Base-by-base conservation (phyloP, 495 filamentous ascomycete species). In the Neohortaea acidophila region DNA sequence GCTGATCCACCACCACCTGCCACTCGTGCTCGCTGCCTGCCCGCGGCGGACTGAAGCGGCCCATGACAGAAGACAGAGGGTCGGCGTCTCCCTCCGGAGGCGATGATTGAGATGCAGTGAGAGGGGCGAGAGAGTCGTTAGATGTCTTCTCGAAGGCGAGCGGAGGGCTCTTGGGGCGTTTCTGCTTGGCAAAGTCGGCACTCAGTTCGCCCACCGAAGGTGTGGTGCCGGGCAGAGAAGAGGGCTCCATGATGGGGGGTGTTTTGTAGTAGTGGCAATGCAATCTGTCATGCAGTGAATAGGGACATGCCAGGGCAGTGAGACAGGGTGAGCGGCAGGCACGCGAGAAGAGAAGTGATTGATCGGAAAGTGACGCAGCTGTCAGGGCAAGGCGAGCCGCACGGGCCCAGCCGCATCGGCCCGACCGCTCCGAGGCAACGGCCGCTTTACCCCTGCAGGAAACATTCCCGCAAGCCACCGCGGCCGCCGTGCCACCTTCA, bases 1-100 rank as follows among this genome's bases (percentile, higher is more conserved):
- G 46, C 37, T 49, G 46, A 22, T 49, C 41, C 19, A 49, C 41
- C 3, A 49, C 45, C 3, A 33, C 24, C 20, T 44, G 45, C 28
- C 38, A 27, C 29, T 31, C 40, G 25, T 24, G 29, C 30, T 35
- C 34, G 22, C 35, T 22, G 12, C 22, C 8, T 4, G 5, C 8
- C 3, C 3, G 11, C 20, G 20, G 21, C 3, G 21, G 22, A 24
- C 9, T 9, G 3, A 13, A 18, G n/a, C 34, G 20, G 7, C 34
- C 21, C 34, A 37, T 37, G 30, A 17, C 15, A 7, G 30, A 7
- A 8, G 24, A 27, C 24, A n/a, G 24, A 8, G 24, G n/a, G 19
- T 13, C 13, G 29, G 29, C 13, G 19, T 8, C 17, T 21, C 32
- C 10, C 15, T 6, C 17, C 21, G 7, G 7, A 3, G 34, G 34